Evolutionary conservation across 176 grass and related monocot genomes (phyloP), one percentile per base, ranked within the genome.

Genomic region (Oryza punctata): DNA sequence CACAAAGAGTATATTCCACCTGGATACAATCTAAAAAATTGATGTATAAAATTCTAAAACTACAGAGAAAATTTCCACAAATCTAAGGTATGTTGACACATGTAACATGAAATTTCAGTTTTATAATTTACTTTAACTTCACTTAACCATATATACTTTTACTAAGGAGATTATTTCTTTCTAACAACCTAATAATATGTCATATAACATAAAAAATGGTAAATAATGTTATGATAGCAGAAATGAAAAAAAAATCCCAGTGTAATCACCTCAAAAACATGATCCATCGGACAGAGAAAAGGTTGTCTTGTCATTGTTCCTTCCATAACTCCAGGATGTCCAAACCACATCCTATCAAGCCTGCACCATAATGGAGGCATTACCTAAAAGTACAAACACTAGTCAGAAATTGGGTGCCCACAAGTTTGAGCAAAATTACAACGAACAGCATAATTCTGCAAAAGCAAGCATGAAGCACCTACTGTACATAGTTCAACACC

Each of bases 331-430:
- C 96, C 93, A 35, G 93, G 93, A 85, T 99, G 96, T 67, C 93
- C 96, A 83, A 88, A 99, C 96, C 96, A 99, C 85, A 99, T 89
- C 86, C 91, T 91, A 77, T 99, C 96, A 76, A 99, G 86, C 87
- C 96, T 94, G 85, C 96, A 99, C 96, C 96, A 99, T 91, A 99
- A 87, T 84, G 85, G 91, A 85, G 96, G 96, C 96, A 99, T 96
- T 90, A 99, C 93, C 96, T 99, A 92, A 83, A 87, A 88, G 63
- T 83, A 73, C 54, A 78, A 88, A 81, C 27, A 81, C 15, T 57
- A 73, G 80, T 94, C 67, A 82, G 87, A 86, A 77, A 86, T 30
- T 38, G 38, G 19, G 10, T 13, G 70, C 72, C 9, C 25, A 83
- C 64, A 83, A 65, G 59, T n/a, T 78, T 66, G 69, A 77, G 76